Evolutionary conservation across 106 monocot genomes (phyloP), one percentile per base, ranked within the genome.

Genomic region (Ottelia alismoides): DNA sequence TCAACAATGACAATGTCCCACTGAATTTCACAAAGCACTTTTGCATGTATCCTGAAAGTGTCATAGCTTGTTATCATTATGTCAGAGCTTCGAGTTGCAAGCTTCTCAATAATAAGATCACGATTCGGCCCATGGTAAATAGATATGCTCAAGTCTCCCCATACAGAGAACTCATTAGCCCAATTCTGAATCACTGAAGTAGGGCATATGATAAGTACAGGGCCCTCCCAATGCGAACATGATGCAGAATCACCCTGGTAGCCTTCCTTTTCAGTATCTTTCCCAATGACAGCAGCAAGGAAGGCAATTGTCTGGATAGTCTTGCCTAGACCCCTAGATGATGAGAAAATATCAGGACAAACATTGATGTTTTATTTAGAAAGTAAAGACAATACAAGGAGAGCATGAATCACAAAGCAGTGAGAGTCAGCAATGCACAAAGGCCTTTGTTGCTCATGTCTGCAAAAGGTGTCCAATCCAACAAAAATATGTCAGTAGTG

Each of bases 231-330:
- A 28, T 14, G 54, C 9, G 14, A 1, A 35, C 32, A 28, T 25
- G 31, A 30, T 16, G 20, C 25, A 20, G 22, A 45, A 23, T 67
- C 63, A 27, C 28, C 45, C 20, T 63, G 31, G 24, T 22, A 11
- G 0, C 53, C 62, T 49, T 56, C 63, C 49, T 51, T 30, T 64
- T 82, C 78, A 46, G 49, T 24, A 52, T 71, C 76, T 64, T 78
- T 82, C 59, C 71, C 69, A 51, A 85, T 58, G 30, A 88, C 76
- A 45, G 88, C 94, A 58, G 84, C 70, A 20, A 96, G 47, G 69
- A 96, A 85, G 56, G 94, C 94, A 57, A 96, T 88, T 11, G 83
- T 85, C 63, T 96, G 88, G 21, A 96, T 88, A 35, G 94, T 96
- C 68, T 96, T 96, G 20, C 94, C 94, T 21, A 96, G 69, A 1